Evolutionary conservation across 176 grass and related monocot genomes (phyloP), one percentile per base, ranked within the genome.

Genomic region (Rhynchospora pubera): DNA sequence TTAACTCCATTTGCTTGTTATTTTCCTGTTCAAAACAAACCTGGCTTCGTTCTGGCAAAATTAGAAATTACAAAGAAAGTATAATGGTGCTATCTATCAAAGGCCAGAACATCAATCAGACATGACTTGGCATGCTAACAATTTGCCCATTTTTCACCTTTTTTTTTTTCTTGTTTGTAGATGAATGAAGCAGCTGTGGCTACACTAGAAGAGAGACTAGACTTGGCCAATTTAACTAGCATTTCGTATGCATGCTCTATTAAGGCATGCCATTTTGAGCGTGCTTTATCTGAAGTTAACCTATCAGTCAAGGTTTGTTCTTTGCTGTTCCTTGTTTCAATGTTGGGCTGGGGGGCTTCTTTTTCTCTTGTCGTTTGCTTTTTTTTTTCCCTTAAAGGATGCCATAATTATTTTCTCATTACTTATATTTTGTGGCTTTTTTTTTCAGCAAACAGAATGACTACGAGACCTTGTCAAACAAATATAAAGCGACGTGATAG

Each of bases 181-280:
- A 88, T 98, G 85, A 88, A 94, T 59, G 90, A 94, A 87, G 95
- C 95, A 51, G 95, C 90, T 8, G 90, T 93, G 95, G 84, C 62
- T 70, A 90, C 92, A 9, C 57, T 93, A 74, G 87, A 91, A 32
- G 89, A 94, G 87, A 91, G 84, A 58, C 32, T 78, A 21, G 82
- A 92, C 65, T 9, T 83, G 18, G 77, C 88, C 1, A 78, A 93
- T 1, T 87, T 88, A 45, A 83, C 57, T 34, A 84, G 57, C 5
- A 84, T 68, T 82, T 89, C 82, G 59, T 85, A 65, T 7, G 81
- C 84, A n/a, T 48, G 61, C 47, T 34, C 32, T 22, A 94, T 94
- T 55, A 87, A 88, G 80, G 46, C 75, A 34, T 61, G 55, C 28
- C 92, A 94, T 79, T 94, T 97, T 77, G 90, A 90, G 72, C 65